Percentiles rank a stretch among this genome's conserved stretches.
Evolutionary conservation across 2,329 filamentous ascomycete genomes (phyloP).

Genomic region (Aspergillus floridensis): DNA sequence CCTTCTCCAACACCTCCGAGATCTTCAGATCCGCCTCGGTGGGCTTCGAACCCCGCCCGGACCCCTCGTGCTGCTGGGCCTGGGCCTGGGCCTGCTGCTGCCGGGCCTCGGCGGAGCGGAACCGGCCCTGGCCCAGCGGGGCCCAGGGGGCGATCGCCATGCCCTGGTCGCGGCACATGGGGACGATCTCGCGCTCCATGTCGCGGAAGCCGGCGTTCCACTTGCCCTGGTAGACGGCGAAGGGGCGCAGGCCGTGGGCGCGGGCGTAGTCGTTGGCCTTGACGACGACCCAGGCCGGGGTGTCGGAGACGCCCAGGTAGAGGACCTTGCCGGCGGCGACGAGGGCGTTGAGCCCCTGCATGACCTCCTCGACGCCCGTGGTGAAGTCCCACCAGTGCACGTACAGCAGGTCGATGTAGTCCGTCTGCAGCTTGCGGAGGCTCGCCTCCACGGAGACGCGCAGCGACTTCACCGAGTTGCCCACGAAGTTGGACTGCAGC

Average conservation of each 20-base stretch:
- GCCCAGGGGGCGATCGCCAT: conserved; percentile 14
- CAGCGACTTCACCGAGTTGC: conserved; percentile 11
- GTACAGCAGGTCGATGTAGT: conserved; percentile 17
- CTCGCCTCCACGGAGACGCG: conserved; percentile 9
- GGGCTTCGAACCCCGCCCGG: not conserved
- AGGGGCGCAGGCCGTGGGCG: conserved; percentile 8
- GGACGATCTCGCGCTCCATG: conserved; percentile 12
- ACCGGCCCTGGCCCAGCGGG: conserved; percentile 7
- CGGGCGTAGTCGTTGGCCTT: conserved; percentile 16
- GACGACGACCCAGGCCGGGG: conserved; percentile 13
- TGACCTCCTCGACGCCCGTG: conserved; percentile 14
- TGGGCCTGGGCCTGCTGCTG: not conserved
- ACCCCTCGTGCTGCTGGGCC: not conserved
- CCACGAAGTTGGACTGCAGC: conserved; percentile 30
- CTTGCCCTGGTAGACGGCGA: conserved; percentile 12
- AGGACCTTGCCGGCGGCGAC: conserved; percentile 11
- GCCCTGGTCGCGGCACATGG: conserved; percentile 15
- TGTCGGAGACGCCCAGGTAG: conserved; percentile 13
- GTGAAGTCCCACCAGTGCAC: conserved; percentile 19
- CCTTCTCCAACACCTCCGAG: conserved; percentile 12
- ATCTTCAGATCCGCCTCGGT: conserved; percentile 8
- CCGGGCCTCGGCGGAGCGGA: not conserved
- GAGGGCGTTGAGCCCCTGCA: conserved; percentile 14
- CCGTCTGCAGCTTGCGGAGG: conserved; percentile 11
- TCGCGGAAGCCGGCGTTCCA: conserved; percentile 12